phyloP scores from a whole-genome alignment of 1,139 yeast species.

The Debaryomyces robertsiae region DNA sequence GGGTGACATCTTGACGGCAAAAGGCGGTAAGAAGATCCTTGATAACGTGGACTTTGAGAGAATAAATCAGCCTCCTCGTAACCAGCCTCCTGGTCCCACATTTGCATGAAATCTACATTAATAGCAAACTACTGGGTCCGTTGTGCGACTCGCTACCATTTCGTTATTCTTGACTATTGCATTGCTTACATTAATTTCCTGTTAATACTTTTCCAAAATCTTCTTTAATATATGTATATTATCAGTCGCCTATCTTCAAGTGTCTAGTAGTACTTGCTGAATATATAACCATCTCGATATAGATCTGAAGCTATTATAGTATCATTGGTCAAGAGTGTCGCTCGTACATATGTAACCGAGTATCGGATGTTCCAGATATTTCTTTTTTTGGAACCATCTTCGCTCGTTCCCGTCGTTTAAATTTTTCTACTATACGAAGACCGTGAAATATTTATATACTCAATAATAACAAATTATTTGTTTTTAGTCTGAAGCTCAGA shows the following conservation, averaged over 20 bases:
- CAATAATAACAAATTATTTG: constrained; percentile 4
- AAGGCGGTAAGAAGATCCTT: constrained; percentile 83
- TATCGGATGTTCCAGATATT: constrained; percentile 11
- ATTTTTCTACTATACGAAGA: constrained; percentile 9
- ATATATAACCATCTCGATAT: background rate
- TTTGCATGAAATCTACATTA: constrained; percentile 1
- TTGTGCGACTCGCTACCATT: background rate
- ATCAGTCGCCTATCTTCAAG: too few relatives aligned
- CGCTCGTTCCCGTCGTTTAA: constrained; percentile 16
- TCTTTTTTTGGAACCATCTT: background rate
- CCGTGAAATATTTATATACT: constrained; percentile 7
- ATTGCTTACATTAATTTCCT: constrained; percentile 3
- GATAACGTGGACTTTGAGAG: constrained; percentile 77
- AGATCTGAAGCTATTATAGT: background rate
- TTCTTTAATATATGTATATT: constrained; percentile 6
- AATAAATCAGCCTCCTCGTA: constrained; percentile 45
- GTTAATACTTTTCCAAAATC: constrained; percentile 2
- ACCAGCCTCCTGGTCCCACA: background rate
- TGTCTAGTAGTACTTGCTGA: too few relatives aligned
- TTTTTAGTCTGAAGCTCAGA: too few relatives aligned
- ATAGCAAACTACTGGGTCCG: constrained; percentile 1
- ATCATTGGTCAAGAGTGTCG: constrained; percentile 3
- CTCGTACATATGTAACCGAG: constrained; percentile 8
- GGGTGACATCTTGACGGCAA: constrained; percentile 65
- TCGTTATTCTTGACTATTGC: background rate